These are phyloP conservation scores for Cyclotella choctawhatcheeana DNA, from an alignment of 108 stramenopile genomes.

Conservation along the genomic window DNA sequence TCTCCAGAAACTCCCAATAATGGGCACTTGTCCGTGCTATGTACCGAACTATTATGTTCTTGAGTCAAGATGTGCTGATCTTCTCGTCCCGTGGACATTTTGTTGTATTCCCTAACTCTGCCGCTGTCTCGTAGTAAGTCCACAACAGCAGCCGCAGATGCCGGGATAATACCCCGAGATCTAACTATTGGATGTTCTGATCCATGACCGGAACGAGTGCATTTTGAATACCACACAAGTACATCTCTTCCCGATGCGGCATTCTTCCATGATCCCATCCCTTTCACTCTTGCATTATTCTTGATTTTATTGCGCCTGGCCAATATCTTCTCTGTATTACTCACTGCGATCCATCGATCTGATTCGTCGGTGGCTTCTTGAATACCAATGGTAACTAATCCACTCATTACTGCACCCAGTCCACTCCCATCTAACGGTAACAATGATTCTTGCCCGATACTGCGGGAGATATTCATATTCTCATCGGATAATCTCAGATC, in stretches of 20 bases:
- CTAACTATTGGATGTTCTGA: constrained; percentile 65
- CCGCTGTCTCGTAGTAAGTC: constrained; percentile 64
- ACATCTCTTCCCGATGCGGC: constrained; percentile 39
- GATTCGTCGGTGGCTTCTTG: constrained; percentile 59
- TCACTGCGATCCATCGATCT: constrained; percentile 54
- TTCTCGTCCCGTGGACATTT: constrained; percentile 64
- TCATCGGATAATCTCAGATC: constrained; percentile 13
- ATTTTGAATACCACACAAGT: constrained; percentile 48
- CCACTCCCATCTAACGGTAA: constrained; percentile 14
- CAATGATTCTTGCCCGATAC: constrained; percentile 7
- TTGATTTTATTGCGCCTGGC: constrained; percentile 26
- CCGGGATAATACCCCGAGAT: constrained; percentile 56
- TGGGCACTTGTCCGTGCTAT: constrained; percentile 18
- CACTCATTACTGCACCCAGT: constrained; percentile 36
- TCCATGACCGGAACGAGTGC: constrained; percentile 44
- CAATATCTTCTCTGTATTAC: constrained; percentile 49
- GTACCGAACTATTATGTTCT: constrained; percentile 39
- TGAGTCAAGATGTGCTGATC: constrained; percentile 54
- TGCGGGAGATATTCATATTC: constrained; percentile 12
- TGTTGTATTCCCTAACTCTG: constrained; percentile 63
- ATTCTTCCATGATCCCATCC: constrained; percentile 40
- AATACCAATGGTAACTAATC: constrained; percentile 47
- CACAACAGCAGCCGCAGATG: constrained; percentile 49
- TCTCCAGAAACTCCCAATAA: constrained; percentile 51
- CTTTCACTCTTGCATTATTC: not conserved